These are phyloP conservation scores for Leucoagaricus sp. DNA, from an alignment of 1,284 basidiomycete species.

Conservation along the genomic window DNA sequence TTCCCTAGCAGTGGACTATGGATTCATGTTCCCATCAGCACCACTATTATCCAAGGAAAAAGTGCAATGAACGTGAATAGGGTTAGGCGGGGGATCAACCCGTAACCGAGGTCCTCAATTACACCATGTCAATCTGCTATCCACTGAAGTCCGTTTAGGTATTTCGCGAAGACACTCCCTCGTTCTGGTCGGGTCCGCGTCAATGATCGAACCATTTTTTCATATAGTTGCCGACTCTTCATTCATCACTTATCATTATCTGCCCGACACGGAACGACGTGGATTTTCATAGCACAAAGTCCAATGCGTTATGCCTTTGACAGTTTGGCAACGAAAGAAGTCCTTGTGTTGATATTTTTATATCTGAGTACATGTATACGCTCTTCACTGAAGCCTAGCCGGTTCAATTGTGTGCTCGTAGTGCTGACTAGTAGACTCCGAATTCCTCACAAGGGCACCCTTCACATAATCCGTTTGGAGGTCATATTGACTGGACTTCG, in stretches of 20 bases:
- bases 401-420: neutral
- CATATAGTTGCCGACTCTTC: neutral
- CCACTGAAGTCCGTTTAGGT: neutral
- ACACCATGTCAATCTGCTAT: neutral
- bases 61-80: no score
- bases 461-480: no score
- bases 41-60: neutral
- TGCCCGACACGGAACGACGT: neutral
- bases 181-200: neutral
- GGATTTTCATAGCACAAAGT: no score
- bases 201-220: neutral
- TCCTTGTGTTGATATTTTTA: neutral
- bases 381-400: no score
- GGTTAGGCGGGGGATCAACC: neutral
- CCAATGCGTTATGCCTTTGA: neutral
- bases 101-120: constrained; percentile 10
- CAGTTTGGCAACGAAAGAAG: constrained; percentile 8
- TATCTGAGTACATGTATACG: no score
- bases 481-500: no score
- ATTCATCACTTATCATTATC: neutral
- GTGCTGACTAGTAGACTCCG: neutral
- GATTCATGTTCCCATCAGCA: no score
- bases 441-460: neutral
- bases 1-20: no score
- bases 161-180: neutral